Evolutionary conservation across 345 rosid genomes (phyloP), one percentile per base, ranked within the genome.

Genomic region (Brassica carinata): DNA sequence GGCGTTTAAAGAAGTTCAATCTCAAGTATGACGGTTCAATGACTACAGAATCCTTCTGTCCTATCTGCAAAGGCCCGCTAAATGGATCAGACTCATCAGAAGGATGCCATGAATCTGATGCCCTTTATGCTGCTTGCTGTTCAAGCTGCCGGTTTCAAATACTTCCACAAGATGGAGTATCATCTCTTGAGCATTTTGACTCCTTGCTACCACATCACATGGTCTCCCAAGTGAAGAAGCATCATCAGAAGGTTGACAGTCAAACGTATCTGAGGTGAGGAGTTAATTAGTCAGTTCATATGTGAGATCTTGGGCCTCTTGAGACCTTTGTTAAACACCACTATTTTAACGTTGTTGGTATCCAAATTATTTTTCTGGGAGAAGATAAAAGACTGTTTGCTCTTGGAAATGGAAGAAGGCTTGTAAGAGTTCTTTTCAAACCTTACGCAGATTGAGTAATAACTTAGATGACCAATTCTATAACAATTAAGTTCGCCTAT

Each of bases 101-200:
- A 40, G 76, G 19, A 18, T 18, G 19, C 19, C 19, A 65, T 64
- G 82, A 38, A 45, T 74, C 85, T 65, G 85, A 78, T 71, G 72
- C 8, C 69, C 86, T 92, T 70, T 71, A 43, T 61, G 81, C 85
- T 79, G 83, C 90, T 55, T 89, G 89, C 78, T 94, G 99, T 84
- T 89, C 93, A 5, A 96, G 97, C 81, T 93, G 96, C 85, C 89
- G 73, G 77, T 93, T 90, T 73, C 98, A 96, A 86, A 93, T 96
- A 74, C 87, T 91, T 73, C 97, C 98, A 31, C 89, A 82, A 67
- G 94, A 93, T 73, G 33, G 78, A 18, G 19, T 18, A 57, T 78
- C 90, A 48, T 83, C 79, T 18, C 76, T 85, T 77, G 94, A 96
- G 79, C 78, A 85, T 3, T 88, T 96, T 76, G 69, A 53, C 69